Base-by-base conservation (phyloP, 1,139 yeast species). In the Suhomyces atakaporum region DNA sequence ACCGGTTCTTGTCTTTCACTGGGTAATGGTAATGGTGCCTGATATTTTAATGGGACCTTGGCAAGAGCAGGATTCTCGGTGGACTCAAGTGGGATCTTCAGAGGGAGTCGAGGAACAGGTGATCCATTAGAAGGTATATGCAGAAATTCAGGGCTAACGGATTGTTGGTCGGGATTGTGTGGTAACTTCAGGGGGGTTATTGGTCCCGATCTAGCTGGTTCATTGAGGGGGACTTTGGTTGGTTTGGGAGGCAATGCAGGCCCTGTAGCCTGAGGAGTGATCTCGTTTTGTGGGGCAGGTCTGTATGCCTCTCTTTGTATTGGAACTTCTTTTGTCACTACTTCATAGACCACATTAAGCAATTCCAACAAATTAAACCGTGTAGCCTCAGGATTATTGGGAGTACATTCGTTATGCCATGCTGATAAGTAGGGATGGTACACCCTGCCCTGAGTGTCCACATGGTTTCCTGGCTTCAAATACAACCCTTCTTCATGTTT, bases 371-470 rank as follows among this genome's bases (percentile, higher is more conserved):
- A 50, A 38, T 65, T 69, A 42, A 62, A 77, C 18, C 40, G 43
- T 14, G 49, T 40, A 6, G 33, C 31, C 10, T 36, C 36, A 2
- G 42, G 25, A 10, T 33, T 34, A 2, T 18, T 27, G 13, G 39
- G 36, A 2, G 26, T 29, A 38, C 60, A 51, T 21, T 54, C 50
- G 9, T 52, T 47, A 36, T 46, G 55, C 96, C 96, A 87, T 20
- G 64, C 63, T 1, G 81, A 60, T 31, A 86, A 57, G 39, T 72
- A 75, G 0, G 95, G 94, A 48, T 84, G 84, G 54, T 82, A 85
- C 40, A 88, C 73, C 31, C 66, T 61, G 2, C 96, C 96, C 56
- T 75, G 85, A n/a, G 77, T 62, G 54, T 86, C 95, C 3, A 87
- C 77, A 49, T 77, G 69, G 46, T 81, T 84, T 16, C 84, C 83